Base-by-base conservation (phyloP, 192 early-diverging fungal species). In the Phycomyces blakesleeanus region DNA sequence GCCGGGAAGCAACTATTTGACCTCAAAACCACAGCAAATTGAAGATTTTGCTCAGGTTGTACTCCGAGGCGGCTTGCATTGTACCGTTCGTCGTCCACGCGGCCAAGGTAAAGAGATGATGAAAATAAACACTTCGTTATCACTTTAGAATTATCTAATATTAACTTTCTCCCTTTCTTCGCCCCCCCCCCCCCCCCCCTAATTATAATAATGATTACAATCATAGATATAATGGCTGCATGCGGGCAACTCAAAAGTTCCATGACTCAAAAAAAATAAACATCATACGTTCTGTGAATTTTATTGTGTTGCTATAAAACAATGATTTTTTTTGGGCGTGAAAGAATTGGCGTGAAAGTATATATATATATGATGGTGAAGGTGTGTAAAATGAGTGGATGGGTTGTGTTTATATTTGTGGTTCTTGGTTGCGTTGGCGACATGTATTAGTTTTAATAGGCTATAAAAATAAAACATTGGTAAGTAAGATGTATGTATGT, bases 221-320 rank as follows among this genome's bases (percentile, higher is more conserved):
- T 26, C 42, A 78, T 81, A 60, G 91, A 93, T 77, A 88, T 93
- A 16, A 78, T 93, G 77, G 91, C 89, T 14, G 91, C 91, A 11
- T 93, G 91, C 52, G 89, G 89, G 0, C 89, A 91, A 37, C 66
- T 91, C 25, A 74, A 74, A 37, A 69, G 68, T 10, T 42, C 55
- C 12, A 47, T 54, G 52, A 54, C 12, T 29, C 52, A 24, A 24
- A 47, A 47, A 14, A 47, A 47, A 47, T 14, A 18, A 47, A 18
- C 12, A 18, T 14, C 12, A 18, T 14, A n/a, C 15, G 44, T 47
- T n/a, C 18, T n/a, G 44, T 18, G 44, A n/a, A 47, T 47, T 47
- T 47, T 47, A 47, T 47, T 47, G 44, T 47, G 44, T 47, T 18
- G 12, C 44, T 47, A 47, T 14, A 47, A 14, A n/a, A 47, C 44